A percentile compares a stretch with the other conserved stretches of the same genome.
These are phyloP conservation scores for Camelina hispida DNA, from an alignment of 345 rosid genomes.

Conservation along the genomic window DNA sequence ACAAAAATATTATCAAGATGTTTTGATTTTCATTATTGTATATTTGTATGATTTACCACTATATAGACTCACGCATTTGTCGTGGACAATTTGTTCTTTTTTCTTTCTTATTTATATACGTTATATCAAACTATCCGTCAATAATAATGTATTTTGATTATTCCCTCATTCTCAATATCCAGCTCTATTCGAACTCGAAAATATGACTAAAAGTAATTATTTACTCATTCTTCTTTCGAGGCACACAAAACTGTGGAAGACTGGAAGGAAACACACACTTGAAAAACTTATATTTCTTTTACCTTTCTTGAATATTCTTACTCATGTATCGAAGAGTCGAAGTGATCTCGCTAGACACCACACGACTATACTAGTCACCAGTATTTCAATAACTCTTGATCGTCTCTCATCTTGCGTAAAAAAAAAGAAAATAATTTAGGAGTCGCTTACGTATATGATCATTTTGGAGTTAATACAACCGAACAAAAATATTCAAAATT, in stretches of 20 bases:
- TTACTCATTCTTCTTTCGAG: no score
- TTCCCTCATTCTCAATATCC: no score
- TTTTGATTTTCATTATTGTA: constrained; percentile 4
- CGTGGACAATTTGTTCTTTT: background rate
- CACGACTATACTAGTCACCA: background rate
- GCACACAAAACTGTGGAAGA: no score
- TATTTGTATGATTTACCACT: background rate
- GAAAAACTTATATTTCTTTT: background rate
- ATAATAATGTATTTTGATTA: background rate
- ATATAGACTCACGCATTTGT: constrained; percentile 19
- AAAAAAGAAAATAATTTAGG: accelerated
- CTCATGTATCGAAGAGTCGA: background rate
- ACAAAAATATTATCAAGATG: constrained; percentile 10
- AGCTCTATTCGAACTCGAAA: no score
- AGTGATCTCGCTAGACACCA: background rate
- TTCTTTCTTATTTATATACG: background rate
- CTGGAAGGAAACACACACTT: no score
- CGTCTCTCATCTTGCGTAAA: background rate
- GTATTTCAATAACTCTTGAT: background rate
- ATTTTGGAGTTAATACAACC: background rate
- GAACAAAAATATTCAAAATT: background rate
- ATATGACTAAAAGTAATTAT: no score
- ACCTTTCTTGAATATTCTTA: background rate
- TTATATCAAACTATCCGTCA: background rate
- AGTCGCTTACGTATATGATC: background rate